A percentile compares a stretch with the other conserved stretches of the same genome.
These are phyloP conservation scores for Tardiomyces digboiensis DNA, from an alignment of 1,139 yeast genomes.

Conservation along the genomic window DNA sequence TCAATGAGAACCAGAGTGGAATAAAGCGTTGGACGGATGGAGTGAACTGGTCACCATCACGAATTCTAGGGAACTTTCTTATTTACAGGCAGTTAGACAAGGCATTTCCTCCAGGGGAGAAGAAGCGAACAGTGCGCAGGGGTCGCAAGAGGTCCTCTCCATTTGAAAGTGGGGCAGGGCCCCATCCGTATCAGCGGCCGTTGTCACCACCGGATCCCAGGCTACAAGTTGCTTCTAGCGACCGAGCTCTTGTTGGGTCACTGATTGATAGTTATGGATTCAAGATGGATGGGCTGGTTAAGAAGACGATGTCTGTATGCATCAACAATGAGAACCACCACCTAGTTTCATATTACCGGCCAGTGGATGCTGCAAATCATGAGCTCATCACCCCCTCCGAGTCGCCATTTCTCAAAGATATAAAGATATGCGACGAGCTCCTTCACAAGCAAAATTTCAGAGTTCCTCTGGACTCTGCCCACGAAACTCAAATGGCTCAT, in stretches of 20 bases:
- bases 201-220: slow-evolving; percentile 8
- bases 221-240: slow-evolving; percentile 10
- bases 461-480: slow-evolving; percentile 26
- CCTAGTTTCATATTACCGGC: slow-evolving; percentile 66
- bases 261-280: slow-evolving; percentile 54
- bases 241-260: slow-evolving; percentile 42
- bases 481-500: background rate
- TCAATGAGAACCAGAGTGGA: slow-evolving; percentile 73
- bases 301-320: slow-evolving; percentile 64
- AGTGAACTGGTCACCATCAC: slow-evolving; percentile 82
- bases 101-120: slow-evolving; percentile 34
- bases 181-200: background rate
- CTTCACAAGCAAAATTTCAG: slow-evolving; percentile 49
- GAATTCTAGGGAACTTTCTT: slow-evolving; percentile 75
- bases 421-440: slow-evolving; percentile 48
- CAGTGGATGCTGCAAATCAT: slow-evolving; percentile 59
- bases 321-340: slow-evolving; percentile 47
- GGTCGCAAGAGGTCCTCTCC: slow-evolving; percentile 12
- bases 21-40: slow-evolving; percentile 96
- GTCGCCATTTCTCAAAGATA: slow-evolving; percentile 39
- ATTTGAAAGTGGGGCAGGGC: background rate
- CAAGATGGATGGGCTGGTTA: slow-evolving; percentile 68
- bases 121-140: slow-evolving; percentile 25
- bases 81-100: slow-evolving; percentile 74
- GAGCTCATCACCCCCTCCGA: slow-evolving; percentile 51